Conservation (phyloP, 2,329 filamentous ascomycete genomes). For the Dothideomycetes sp. region DNA sequence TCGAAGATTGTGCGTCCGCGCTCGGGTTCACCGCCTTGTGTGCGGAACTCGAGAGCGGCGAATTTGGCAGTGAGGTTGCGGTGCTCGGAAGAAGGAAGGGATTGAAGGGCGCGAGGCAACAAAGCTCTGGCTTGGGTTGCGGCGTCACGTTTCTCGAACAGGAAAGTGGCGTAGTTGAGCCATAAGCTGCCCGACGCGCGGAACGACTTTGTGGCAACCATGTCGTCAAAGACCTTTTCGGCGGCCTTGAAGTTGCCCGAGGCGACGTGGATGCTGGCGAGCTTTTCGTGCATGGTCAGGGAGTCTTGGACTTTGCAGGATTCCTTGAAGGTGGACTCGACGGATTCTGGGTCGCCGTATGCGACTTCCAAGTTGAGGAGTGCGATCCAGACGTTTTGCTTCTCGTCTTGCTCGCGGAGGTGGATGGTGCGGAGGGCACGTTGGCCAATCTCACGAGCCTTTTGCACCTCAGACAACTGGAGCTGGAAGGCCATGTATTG, state of each 20-base stretch:
- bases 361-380: constrained; percentile 89
- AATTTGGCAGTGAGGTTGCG: constrained; percentile 76
- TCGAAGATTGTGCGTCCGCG: constrained; percentile 93
- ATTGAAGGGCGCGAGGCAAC: constrained; percentile 74
- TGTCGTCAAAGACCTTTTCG: constrained; percentile 74
- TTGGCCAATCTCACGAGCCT: constrained; percentile 81
- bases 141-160: constrained; percentile 63
- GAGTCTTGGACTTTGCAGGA: constrained; percentile 91
- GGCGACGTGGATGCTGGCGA: constrained; percentile 92
- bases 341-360: constrained; percentile 65
- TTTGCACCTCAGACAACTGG: constrained; percentile 78
- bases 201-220: constrained; percentile 76
- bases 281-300: constrained; percentile 77
- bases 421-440: constrained; percentile 86
- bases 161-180: constrained; percentile 90
- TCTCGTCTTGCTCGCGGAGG: constrained; percentile 82
- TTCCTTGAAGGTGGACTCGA: constrained; percentile 81
- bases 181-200: constrained; percentile 71
- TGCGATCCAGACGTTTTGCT: constrained; percentile 91
- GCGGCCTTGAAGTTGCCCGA: constrained; percentile 80
- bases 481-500: constrained; percentile 99
- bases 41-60: constrained; percentile 79
- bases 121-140: constrained; percentile 69
- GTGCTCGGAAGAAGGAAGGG: constrained; percentile 61
- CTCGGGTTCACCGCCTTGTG: constrained; percentile 67